These are phyloP conservation scores for Fusarium palustre DNA, from an alignment of 2,329 filamentous ascomycete genomes.

Conservation along the genomic window DNA sequence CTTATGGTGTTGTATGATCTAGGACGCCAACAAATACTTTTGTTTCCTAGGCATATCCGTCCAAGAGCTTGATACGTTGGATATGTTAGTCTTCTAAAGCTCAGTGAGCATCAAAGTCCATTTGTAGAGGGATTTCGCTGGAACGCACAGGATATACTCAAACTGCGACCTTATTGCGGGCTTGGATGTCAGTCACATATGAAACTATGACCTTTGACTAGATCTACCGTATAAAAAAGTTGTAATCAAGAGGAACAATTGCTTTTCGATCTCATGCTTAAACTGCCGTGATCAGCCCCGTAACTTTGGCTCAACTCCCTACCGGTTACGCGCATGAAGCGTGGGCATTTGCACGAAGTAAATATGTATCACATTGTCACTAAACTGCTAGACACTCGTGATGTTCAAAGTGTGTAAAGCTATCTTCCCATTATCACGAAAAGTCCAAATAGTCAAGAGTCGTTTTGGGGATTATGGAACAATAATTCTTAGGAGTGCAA, in stretches of 20 bases:
- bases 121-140: background rate
- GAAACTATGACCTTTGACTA: background rate
- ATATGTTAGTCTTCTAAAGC: too few relatives aligned
- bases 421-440: background rate
- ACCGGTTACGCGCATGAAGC: background rate
- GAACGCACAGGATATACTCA: background rate
- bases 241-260: too few relatives aligned
- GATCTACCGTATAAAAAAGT: too few relatives aligned
- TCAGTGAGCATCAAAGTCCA: too few relatives aligned
- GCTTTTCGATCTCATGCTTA: too few relatives aligned
- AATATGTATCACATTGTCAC: background rate
- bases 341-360: too few relatives aligned
- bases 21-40: too few relatives aligned
- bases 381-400: too few relatives aligned
- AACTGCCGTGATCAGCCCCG: background rate
- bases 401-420: background rate
- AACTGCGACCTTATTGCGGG: background rate
- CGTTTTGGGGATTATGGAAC: background rate
- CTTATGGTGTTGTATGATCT: background rate
- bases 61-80: background rate
- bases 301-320: background rate
- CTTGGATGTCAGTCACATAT: background rate
- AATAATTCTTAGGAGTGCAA: background rate
- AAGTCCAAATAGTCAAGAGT: background rate
- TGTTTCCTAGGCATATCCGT: background rate